Evolutionary conservation across 2,329 filamentous ascomycete species (phyloP).

Genomic region (Fusarium fujikuroi): DNA sequence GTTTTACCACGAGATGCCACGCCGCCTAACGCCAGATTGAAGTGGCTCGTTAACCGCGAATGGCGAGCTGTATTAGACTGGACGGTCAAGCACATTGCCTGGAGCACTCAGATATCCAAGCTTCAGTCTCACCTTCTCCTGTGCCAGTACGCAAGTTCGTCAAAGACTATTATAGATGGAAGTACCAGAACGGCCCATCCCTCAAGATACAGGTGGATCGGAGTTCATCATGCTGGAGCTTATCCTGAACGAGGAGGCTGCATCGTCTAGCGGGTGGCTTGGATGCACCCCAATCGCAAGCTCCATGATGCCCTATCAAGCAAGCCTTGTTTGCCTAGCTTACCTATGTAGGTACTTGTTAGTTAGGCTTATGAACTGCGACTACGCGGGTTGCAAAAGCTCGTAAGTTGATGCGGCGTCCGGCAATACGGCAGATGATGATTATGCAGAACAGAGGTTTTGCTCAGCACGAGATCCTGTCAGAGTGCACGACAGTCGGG

Average conservation of each 20-base stretch:
- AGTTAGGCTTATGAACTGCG: constrained; percentile 4
- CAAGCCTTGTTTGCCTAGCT: neutral
- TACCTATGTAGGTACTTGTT: neutral
- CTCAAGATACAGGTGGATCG: neutral
- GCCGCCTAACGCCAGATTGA: constrained; percentile 11
- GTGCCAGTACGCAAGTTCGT: constrained; percentile 10
- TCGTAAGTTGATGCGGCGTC: constrained; percentile 6
- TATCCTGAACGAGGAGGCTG: constrained; percentile 22
- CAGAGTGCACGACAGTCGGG: constrained; percentile 7
- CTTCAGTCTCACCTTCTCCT: neutral
- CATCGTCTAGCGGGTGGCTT: constrained; percentile 28
- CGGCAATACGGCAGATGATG: constrained; percentile 29
- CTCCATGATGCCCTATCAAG: constrained; percentile 13
- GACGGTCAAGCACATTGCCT: neutral
- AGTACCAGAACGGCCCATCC: neutral
- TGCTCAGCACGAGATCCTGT: constrained; percentile 1
- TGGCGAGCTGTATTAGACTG: constrained; percentile 11
- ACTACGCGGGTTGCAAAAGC: constrained; percentile 2
- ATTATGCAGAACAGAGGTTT: constrained; percentile 7
- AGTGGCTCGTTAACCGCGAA: constrained; percentile 15
- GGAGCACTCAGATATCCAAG: neutral
- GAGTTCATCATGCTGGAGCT: constrained; percentile 10
- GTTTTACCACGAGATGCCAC: constrained; percentile 36
- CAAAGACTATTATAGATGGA: constrained; percentile 15
- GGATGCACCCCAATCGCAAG: constrained; percentile 22